A percentile compares a stretch with the other conserved stretches of the same genome.
Evolutionary conservation across 495 filamentous ascomycete genomes (phyloP).

Genomic region (Cudoniella acicularis): DNA sequence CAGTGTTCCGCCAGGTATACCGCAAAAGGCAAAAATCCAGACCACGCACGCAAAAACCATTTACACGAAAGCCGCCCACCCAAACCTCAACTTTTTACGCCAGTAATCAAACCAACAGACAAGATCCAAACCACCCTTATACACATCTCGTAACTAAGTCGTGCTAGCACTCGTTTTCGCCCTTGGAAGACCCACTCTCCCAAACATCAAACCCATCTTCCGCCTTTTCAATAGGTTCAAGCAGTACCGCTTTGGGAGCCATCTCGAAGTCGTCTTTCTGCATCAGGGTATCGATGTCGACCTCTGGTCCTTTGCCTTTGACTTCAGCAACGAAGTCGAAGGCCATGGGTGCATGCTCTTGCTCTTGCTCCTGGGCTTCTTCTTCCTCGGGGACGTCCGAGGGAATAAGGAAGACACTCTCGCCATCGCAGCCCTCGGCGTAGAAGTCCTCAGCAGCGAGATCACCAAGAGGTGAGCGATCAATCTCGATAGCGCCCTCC

Average conservation of each 20-base stretch:
- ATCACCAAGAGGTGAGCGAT: constrained; percentile 66
- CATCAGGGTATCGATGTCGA: constrained; percentile 48
- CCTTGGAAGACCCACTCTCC: constrained; percentile 58
- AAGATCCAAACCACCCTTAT: background rate
- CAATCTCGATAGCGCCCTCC: constrained; percentile 39
- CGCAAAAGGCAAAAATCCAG: background rate
- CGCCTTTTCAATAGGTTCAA: constrained; percentile 48
- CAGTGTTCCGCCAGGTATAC: background rate
- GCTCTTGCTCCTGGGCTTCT: constrained; percentile 1
- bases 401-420: constrained; percentile 10
- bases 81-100: background rate
- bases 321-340: constrained; percentile 33
- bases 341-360: constrained; percentile 4
- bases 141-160: background rate
- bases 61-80: background rate
- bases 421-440: constrained; percentile 44
- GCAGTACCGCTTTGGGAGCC: constrained; percentile 37
- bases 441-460: constrained; percentile 72
- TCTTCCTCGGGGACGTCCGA: constrained; percentile 2
- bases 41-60: background rate
- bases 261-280: constrained; percentile 31
- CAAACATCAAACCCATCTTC: constrained; percentile 58
- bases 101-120: background rate
- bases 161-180: constrained; percentile 2
- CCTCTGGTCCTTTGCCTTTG: constrained; percentile 26